phyloP scores from a whole-genome alignment of 306 rosid genomes.

The Arachis stenosperma region DNA sequence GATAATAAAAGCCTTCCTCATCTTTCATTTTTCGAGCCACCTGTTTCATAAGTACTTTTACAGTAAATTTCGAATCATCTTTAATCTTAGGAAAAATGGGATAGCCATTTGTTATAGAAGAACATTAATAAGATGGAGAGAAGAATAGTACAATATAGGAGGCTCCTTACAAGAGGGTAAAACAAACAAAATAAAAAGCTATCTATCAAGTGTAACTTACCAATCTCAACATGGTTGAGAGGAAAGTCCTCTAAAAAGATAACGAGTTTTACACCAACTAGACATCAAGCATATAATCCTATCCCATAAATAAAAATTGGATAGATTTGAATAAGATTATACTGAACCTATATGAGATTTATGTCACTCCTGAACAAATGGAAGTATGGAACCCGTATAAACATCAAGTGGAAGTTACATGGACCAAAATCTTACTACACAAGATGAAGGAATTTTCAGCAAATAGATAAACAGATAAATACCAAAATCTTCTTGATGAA shows the following conservation, averaged over 20 bases:
- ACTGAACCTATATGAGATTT: slow-evolving; percentile 11
- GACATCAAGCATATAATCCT: too few species aligned
- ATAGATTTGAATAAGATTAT: slow-evolving; percentile 1
- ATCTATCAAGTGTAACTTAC: too few species aligned
- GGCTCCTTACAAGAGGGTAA: too few species aligned
- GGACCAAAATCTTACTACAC: neutral
- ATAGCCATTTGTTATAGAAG: neutral
- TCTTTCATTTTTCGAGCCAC: slow-evolving; percentile 79
- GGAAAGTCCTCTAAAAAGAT: too few species aligned
- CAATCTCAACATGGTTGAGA: too few species aligned
- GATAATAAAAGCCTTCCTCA: slow-evolving; percentile 84
- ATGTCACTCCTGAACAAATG: slow-evolving; percentile 1
- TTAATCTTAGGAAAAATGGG: slow-evolving; percentile 25
- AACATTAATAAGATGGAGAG: too few species aligned
- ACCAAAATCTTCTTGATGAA: neutral
- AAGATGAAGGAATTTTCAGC: neutral
- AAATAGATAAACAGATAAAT: too few species aligned
- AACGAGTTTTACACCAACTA: too few species aligned
- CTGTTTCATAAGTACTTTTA: slow-evolving; percentile 47
- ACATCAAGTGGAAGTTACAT: neutral
- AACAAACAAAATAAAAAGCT: too few species aligned
- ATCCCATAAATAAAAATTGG: too few species aligned
- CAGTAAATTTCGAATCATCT: slow-evolving; percentile 7
- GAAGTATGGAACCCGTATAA: neutral
- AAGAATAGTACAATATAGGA: too few species aligned